Evolutionary conservation across 768 basidiomycete genomes (phyloP).

Genomic region (Boletellus emodensis): DNA sequence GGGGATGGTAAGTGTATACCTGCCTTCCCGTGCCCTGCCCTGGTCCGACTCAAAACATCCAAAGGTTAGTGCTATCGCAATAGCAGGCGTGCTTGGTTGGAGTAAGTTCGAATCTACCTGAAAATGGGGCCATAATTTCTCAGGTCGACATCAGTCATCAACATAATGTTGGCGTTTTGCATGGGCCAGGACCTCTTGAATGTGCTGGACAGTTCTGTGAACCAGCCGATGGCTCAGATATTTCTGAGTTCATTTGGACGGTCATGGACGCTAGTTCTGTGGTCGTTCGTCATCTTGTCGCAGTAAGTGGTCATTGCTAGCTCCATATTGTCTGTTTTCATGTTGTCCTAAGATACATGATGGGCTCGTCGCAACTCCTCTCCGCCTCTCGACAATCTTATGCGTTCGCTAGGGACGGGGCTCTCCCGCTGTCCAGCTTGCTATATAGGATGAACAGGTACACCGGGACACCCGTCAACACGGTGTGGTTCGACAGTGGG

Average conservation of each 20-base stretch:
- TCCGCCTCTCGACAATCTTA: slow-evolving; percentile 51
- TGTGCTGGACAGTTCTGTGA: slow-evolving; percentile 29
- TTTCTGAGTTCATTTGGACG: slow-evolving; percentile 39
- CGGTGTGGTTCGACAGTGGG: slow-evolving; percentile 49
- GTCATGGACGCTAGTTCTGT: slow-evolving; percentile 42
- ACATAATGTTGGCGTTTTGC: slow-evolving; percentile 51
- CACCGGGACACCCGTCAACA: slow-evolving; percentile 53
- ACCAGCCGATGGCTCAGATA: slow-evolving; percentile 43
- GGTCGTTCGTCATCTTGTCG: slow-evolving; percentile 48
- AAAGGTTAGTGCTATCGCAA: slow-evolving; percentile 34
- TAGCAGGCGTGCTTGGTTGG: slow-evolving; percentile 44
- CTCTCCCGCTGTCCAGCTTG: slow-evolving; percentile 50
- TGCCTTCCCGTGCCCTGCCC: too few relatives aligned
- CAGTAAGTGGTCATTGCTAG: too few relatives aligned
- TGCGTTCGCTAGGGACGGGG: slow-evolving; percentile 55
- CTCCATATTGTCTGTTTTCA: background rate
- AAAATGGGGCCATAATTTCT: background rate
- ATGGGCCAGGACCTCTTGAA: slow-evolving; percentile 48
- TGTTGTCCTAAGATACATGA: slow-evolving; percentile 34
- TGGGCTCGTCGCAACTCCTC: slow-evolving; percentile 40
- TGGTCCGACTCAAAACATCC: too few relatives aligned
- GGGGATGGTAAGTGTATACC: too few relatives aligned
- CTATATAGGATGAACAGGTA: slow-evolving; percentile 49
- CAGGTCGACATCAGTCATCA: slow-evolving; percentile 34
- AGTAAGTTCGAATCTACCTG: slow-evolving; percentile 25